Conservation (phyloP, 139 green algal species). For the Coelastrella sp. region DNA sequence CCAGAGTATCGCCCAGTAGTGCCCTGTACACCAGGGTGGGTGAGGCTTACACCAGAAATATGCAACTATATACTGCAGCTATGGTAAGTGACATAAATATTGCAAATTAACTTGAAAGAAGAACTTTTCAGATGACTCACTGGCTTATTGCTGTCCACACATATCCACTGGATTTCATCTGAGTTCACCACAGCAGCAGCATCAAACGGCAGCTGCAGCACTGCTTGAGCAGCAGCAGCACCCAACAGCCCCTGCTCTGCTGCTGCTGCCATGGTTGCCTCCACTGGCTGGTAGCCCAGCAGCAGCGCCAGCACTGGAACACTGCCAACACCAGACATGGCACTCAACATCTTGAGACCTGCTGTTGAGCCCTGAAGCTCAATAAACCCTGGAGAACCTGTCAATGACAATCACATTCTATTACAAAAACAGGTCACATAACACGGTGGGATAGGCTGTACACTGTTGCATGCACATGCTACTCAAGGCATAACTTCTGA, state of each 20-base stretch:
- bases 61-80: background rate
- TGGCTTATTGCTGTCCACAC: constrained; percentile 50
- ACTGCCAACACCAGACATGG: constrained; percentile 14
- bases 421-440: too few species aligned
- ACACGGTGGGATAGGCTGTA: too few species aligned
- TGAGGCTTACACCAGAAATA: too few species aligned
- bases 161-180: constrained; percentile 44
- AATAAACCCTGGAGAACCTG: constrained; percentile 37
- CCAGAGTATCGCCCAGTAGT: too few species aligned
- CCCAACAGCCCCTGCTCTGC: background rate
- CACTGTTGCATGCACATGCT: too few species aligned
- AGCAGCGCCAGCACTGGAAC: constrained; percentile 22
- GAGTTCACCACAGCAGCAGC: constrained; percentile 44
- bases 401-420: background rate
- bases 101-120: too few species aligned
- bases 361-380: constrained; percentile 32
- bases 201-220: constrained; percentile 51
- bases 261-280: constrained; percentile 27
- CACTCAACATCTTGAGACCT: constrained; percentile 1
- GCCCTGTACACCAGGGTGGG: too few species aligned
- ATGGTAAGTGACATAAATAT: background rate
- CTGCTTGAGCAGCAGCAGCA: background rate
- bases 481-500: too few species aligned
- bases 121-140: too few species aligned
- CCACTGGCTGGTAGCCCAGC: constrained; percentile 30